Evolutionary conservation across 73 alveolate species (phyloP).

Genomic region (Uronychia setigera): DNA sequence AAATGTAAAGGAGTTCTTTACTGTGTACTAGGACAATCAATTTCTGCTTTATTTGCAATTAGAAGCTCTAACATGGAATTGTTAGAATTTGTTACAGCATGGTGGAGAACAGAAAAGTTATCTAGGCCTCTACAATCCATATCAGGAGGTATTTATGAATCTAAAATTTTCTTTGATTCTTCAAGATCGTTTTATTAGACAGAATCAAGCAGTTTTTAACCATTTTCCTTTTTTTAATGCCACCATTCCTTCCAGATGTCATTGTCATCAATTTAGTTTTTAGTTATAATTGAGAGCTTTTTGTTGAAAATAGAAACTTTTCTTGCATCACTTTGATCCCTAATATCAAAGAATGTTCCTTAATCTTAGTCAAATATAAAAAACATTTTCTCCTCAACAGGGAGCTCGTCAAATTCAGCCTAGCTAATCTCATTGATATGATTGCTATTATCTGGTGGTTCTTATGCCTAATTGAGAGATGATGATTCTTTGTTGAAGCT

Average conservation of each 20-base stretch:
- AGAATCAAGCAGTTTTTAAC: background rate
- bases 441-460: no score
- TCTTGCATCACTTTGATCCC: background rate
- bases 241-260: background rate
- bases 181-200: background rate
- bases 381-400: background rate
- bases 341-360: background rate
- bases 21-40: constrained; percentile 19
- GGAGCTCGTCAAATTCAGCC: background rate
- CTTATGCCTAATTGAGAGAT: no score
- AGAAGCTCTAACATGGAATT: constrained; percentile 26
- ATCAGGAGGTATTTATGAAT: constrained; percentile 9
- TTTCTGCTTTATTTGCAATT: constrained; percentile 26
- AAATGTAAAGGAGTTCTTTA: constrained; percentile 64
- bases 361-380: background rate
- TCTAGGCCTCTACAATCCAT: constrained; percentile 62
- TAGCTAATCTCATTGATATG: no score
- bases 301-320: background rate
- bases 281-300: background rate
- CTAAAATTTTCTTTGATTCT: background rate
- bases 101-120: constrained; percentile 78
- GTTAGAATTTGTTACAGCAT: constrained; percentile 57
- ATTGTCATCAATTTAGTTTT: background rate
- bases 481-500: no score
- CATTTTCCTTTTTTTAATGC: background rate